phyloP scores from a whole-genome alignment of 352 stramenopile species.

The Thraustotheca clavata region DNA sequence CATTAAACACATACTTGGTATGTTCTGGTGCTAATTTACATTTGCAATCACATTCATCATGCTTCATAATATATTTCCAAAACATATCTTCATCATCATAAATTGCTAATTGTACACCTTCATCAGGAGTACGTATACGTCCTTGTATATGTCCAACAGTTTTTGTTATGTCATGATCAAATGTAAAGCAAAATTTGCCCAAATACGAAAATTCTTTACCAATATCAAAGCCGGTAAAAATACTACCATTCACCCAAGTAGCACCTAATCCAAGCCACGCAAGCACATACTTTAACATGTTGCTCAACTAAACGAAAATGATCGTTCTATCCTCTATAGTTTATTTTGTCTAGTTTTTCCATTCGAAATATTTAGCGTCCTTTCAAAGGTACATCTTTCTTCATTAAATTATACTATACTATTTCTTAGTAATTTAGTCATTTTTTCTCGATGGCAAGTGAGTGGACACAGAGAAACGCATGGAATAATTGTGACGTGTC shows the following conservation, averaged over 20 bases:
- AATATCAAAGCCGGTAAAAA: slow-evolving; percentile 53
- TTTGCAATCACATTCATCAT: slow-evolving; percentile 47
- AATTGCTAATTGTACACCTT: slow-evolving; percentile 56
- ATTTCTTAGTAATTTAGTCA: no score
- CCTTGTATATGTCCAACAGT: slow-evolving; percentile 43
- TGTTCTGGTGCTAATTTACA: slow-evolving; percentile 65
- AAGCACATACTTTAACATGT: slow-evolving; percentile 5
- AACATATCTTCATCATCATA: slow-evolving; percentile 76
- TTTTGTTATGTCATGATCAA: slow-evolving; percentile 4
- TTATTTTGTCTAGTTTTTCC: no score
- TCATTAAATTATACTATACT: no score
- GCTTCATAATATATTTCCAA: slow-evolving; percentile 64
- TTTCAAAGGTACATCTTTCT: no score
- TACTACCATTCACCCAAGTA: slow-evolving; percentile 25
- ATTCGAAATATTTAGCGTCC: no score
- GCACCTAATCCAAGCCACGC: slow-evolving; percentile 8
- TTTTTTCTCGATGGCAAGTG: no score
- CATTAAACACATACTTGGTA: slow-evolving; percentile 52
- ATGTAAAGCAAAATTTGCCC: slow-evolving; percentile 72
- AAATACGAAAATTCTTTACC: slow-evolving; percentile 67
- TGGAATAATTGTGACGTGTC: no score
- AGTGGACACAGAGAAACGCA: no score
- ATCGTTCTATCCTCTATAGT: no score
- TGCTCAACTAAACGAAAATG: no score
- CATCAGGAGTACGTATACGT: slow-evolving; percentile 51